Evolutionary conservation across 2,329 filamentous ascomycete species (phyloP), one percentile per base, ranked within the genome.

Genomic region (Cryphonectria carpinicola): DNA sequence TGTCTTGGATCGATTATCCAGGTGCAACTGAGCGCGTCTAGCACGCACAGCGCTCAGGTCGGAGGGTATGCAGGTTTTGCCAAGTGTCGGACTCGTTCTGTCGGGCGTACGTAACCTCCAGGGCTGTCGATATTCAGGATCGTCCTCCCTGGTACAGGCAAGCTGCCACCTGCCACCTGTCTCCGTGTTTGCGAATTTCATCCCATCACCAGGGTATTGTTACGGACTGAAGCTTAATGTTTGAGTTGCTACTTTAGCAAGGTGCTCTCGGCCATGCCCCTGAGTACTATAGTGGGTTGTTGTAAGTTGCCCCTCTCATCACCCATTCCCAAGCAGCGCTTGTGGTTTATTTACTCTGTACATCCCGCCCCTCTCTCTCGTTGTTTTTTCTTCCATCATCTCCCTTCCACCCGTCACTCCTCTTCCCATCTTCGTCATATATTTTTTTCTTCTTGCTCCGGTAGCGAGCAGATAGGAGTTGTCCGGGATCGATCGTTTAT

Each of bases 1-100:
- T 68, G 74, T 75, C 74, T 75, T 74, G 72, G 64, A 67, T 68
- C 65, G 43, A 72, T 71, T 71, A 62, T 65, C 65, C 37, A 56
- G 54, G 37, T 68, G 65, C 65, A 65, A 68, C 67, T 73, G 71
- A 62, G 69, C 60, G 41, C 17, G 69, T 71, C 54, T 65, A 60
- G 67, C 35, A 28, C 65, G 22, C 54, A 58, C n/a, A 35, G 11
- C 58, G 4, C 61, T 65, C 64, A 54, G 64, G 32, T 43, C 58
- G 41, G 54, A 35, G 28, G 52, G 54, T 13, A 19, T 49, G 37
- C 66, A 66, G 65, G 41, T 64, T 43, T 28, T 25, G 43, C 65
- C 66, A 66, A 61, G 54, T 43, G 46, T 56, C 17, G 14, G 41
- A 17, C 35, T 28, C 62, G 65, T 67, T 46, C 56, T 63, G 56